Evolutionary conservation across 2,329 filamentous ascomycete genomes (phyloP).

Genomic region (Lasiodiplodia sp.): DNA sequence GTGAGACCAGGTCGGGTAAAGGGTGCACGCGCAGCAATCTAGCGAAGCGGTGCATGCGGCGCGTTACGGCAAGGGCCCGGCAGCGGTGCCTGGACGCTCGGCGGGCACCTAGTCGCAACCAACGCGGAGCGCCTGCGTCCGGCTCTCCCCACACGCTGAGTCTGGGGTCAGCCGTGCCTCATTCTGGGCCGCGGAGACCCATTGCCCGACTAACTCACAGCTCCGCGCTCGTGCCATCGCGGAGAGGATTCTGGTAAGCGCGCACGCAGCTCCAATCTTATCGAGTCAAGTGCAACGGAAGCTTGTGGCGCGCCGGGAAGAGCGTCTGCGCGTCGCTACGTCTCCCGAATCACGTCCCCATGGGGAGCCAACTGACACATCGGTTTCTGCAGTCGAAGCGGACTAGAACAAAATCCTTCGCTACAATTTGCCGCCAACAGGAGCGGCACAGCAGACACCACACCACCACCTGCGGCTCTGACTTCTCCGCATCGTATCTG

Average conservation of each 20-base stretch:
- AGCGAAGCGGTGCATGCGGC: neutral
- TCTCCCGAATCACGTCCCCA: neutral
- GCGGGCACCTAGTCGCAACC: neutral
- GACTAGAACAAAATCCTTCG: constrained; percentile 15
- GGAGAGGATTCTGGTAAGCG: too few relatives aligned
- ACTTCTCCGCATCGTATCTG: neutral
- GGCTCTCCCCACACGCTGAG: neutral
- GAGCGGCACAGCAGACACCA: neutral
- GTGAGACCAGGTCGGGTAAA: constrained; percentile 20
- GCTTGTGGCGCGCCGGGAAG: neutral
- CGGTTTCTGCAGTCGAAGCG: constrained; percentile 7
- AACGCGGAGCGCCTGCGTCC: constrained; percentile 17
- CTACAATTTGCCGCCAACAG: neutral
- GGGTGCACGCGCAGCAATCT: neutral
- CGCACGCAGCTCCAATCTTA: constrained; percentile 10
- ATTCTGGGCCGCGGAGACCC: neutral
- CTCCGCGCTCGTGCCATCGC: constrained; percentile 1
- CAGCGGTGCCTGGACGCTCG: neutral
- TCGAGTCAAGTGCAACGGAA: constrained; percentile 5
- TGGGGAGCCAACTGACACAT: constrained; percentile 7
- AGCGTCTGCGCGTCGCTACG: neutral
- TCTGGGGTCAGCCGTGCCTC: constrained; percentile 14
- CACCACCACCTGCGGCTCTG: neutral
- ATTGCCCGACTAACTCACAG: neutral
- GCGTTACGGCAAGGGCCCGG: neutral